phyloP scores from a whole-genome alignment of 2,329 filamentous ascomycete genomes.

The Arachnopeziza araneosa region DNA sequence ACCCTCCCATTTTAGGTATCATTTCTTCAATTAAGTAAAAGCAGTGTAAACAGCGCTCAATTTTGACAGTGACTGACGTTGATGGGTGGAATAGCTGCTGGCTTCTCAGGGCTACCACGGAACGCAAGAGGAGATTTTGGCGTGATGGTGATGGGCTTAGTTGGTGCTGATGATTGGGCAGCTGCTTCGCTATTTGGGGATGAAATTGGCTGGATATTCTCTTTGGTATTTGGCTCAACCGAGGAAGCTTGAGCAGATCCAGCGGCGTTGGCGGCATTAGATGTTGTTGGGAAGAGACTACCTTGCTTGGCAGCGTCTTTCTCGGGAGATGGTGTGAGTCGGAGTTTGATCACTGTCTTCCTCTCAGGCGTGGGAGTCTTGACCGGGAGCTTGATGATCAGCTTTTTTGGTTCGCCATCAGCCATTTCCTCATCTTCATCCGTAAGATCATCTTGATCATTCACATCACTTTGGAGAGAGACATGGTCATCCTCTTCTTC shows the following conservation, averaged over 20 bases:
- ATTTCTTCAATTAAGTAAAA: background rate
- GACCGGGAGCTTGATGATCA: conserved; percentile 69
- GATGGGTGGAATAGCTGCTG: conserved; percentile 28
- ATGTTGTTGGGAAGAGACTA: background rate
- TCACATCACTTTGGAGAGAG: conserved; percentile 50
- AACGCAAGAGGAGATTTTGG: conserved; percentile 41
- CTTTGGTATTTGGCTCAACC: background rate
- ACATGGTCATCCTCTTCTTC: conserved; percentile 65
- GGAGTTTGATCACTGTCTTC: conserved; percentile 24
- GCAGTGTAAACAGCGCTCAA: background rate
- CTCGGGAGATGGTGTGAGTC: background rate
- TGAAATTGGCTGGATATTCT: conserved; percentile 5
- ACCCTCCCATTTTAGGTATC: background rate
- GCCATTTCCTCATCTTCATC: conserved; percentile 37
- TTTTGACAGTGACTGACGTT: conserved; percentile 15
- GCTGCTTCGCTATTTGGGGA: conserved; percentile 2
- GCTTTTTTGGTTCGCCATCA: conserved; percentile 52
- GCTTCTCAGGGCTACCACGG: conserved; percentile 57
- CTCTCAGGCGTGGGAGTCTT: conserved; percentile 30
- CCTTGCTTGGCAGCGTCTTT: background rate
- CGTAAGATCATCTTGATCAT: conserved; percentile 49
- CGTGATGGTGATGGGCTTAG: conserved; percentile 8
- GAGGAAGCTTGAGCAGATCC: background rate
- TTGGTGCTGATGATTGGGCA: background rate
- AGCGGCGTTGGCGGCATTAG: background rate